A percentile compares a stretch with the other conserved stretches of the same genome.
Evolutionary conservation across 2,329 filamentous ascomycete species (phyloP).

Genomic region (Coleophoma eucalyptorum): DNA sequence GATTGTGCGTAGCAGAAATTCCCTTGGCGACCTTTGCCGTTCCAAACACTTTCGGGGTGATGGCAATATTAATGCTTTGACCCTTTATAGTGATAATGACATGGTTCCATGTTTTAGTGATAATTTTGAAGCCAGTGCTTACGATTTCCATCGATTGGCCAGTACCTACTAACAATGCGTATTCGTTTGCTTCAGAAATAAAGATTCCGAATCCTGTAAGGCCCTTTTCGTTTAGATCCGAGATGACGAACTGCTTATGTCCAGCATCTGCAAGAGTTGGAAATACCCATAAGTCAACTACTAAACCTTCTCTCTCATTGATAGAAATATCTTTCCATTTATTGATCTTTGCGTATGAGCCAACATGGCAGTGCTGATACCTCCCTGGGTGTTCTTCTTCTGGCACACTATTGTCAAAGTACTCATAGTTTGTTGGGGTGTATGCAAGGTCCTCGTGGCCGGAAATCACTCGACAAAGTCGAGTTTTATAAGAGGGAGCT

Average conservation of each 20-base stretch:
- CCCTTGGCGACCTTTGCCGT: neutral
- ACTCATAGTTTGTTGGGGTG: neutral
- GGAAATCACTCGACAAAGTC: neutral
- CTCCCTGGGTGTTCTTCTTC: neutral
- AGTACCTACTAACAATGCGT: neutral
- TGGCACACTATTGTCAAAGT: neutral
- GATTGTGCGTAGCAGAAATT: neutral
- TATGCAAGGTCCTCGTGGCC: neutral
- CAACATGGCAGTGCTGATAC: neutral
- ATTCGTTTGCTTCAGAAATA: too few relatives aligned
- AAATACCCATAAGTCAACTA: neutral
- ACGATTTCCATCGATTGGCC: neutral
- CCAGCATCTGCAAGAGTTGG: neutral
- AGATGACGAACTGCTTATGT: neutral
- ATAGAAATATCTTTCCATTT: neutral
- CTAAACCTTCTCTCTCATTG: neutral
- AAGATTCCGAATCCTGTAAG: neutral
- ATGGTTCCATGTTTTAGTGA: neutral
- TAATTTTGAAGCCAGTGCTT: neutral
- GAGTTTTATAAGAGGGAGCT: neutral
- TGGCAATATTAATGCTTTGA: neutral
- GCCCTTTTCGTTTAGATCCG: neutral
- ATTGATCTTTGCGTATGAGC: neutral
- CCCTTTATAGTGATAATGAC: neutral
- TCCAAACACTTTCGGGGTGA: neutral